phyloP scores from a whole-genome alignment of 2,329 filamentous ascomycete species.

The Geosmithia flava region DNA sequence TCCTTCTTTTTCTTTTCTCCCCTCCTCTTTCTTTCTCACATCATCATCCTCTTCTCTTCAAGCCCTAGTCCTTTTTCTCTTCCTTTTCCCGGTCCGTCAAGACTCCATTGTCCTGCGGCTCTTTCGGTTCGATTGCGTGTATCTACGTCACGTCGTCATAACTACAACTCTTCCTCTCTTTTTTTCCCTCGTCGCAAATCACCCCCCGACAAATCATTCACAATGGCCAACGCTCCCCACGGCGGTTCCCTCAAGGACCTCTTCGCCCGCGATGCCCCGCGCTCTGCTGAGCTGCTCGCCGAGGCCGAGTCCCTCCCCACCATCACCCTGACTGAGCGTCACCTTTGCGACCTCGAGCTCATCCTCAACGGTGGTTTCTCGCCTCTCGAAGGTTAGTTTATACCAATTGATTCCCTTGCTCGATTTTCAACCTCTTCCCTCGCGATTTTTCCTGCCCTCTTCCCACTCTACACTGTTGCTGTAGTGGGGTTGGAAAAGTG shows the following conservation, averaged over 20 bases:
- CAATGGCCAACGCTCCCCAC: conserved; percentile 62
- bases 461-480: too few species aligned
- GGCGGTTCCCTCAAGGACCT: conserved; percentile 97
- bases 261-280: conserved; percentile 79
- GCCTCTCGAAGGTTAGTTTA: conserved; percentile 73
- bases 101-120: too few species aligned
- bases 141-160: too few species aligned
- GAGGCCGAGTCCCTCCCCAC: conserved; percentile 84
- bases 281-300: conserved; percentile 63
- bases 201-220: conserved; percentile 8
- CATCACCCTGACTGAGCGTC: conserved; percentile 76
- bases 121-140: too few species aligned
- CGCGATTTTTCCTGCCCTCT: background rate
- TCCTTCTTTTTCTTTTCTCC: background rate
- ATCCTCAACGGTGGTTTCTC: conserved; percentile 97
- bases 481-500: background rate
- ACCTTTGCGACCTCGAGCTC: conserved; percentile 94
- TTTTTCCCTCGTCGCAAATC: too few species aligned
- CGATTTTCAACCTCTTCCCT: background rate
- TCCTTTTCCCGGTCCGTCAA: too few species aligned
- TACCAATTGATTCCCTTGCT: background rate
- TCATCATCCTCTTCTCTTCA: background rate
- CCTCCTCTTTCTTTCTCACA: background rate
- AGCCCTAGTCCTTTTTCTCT: too few species aligned
- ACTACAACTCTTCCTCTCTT: too few species aligned